Conservation (phyloP, 148 eudicot genomes). For the Rhododendron henanense region DNA sequence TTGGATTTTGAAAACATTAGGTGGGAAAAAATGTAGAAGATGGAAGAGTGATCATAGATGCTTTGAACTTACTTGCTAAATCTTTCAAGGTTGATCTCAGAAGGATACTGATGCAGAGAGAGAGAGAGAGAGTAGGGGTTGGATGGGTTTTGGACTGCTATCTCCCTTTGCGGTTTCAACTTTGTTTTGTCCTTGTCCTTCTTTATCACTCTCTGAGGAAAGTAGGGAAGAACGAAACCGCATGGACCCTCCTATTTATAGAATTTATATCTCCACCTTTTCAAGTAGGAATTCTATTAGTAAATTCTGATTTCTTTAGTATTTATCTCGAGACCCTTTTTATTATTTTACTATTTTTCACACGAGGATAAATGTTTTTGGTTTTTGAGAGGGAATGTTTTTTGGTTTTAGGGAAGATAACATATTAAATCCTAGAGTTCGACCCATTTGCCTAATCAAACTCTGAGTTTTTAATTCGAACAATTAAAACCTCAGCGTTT, state of each 20-base stretch:
- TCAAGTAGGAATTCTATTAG: not conserved
- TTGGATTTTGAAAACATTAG: not conserved
- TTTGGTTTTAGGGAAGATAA: no score
- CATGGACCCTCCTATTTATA: not conserved
- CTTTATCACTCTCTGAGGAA: not conserved
- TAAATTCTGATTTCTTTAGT: not conserved
- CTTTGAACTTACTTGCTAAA: not conserved
- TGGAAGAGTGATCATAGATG: not conserved
- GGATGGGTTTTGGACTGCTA: not conserved
- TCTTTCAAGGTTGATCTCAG: not conserved
- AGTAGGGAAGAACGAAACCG: not conserved
- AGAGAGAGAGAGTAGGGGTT: not conserved
- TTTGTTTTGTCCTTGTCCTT: not conserved
- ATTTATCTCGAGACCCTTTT: not conserved
- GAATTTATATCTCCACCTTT: not conserved
- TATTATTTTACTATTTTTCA: not conserved
- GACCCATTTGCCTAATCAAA: no score
- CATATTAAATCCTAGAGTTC: no score
- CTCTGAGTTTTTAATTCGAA: no score
- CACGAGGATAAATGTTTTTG: not conserved
- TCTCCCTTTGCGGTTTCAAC: not conserved
- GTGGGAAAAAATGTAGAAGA: not conserved
- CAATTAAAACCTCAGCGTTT: no score
- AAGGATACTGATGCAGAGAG: not conserved
- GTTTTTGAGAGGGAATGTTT: not conserved